phyloP scores from a whole-genome alignment of 2,329 filamentous ascomycete genomes.

The Colletotrichum navitas region DNA sequence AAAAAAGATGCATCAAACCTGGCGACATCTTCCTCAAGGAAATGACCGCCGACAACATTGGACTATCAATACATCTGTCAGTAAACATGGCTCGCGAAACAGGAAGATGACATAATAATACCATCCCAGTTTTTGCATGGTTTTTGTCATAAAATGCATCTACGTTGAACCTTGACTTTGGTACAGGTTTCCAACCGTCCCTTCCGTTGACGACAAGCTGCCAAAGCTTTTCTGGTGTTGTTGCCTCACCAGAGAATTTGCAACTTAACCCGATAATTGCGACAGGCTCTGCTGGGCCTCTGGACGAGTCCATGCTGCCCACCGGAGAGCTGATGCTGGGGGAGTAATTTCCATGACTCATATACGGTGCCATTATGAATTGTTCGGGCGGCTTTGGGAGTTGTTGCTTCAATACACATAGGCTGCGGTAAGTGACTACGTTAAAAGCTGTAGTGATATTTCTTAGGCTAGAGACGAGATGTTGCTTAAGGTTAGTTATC shows the following conservation, averaged over 20 bases:
- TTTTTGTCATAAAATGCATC: conserved; percentile 19
- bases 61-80: conserved; percentile 4
- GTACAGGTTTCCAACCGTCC: conserved; percentile 24
- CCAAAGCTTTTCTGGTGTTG: conserved; percentile 44
- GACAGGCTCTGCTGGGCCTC: conserved; percentile 37
- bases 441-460: too few relatives aligned
- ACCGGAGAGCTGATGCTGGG: conserved; percentile 27
- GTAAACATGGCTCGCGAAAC: too few relatives aligned
- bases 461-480: too few relatives aligned
- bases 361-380: conserved; percentile 19
- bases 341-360: conserved; percentile 10
- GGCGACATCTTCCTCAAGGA: conserved; percentile 20
- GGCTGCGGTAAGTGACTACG: too few relatives aligned
- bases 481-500: too few relatives aligned
- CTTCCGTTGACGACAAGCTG: conserved; percentile 15
- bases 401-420: too few relatives aligned
- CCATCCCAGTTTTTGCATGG: conserved; percentile 23
- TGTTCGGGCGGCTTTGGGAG: too few relatives aligned
- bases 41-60: conserved; percentile 23
- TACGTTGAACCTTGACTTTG: conserved; percentile 27
- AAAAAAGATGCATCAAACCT: conserved; percentile 35
- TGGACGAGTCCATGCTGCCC: conserved; percentile 16
- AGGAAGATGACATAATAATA: too few relatives aligned
- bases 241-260: conserved; percentile 43
- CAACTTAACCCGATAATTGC: conserved; percentile 46